Evolutionary conservation across 2,329 filamentous ascomycete genomes (phyloP).

Genomic region (Aureobasidium sp.): DNA sequence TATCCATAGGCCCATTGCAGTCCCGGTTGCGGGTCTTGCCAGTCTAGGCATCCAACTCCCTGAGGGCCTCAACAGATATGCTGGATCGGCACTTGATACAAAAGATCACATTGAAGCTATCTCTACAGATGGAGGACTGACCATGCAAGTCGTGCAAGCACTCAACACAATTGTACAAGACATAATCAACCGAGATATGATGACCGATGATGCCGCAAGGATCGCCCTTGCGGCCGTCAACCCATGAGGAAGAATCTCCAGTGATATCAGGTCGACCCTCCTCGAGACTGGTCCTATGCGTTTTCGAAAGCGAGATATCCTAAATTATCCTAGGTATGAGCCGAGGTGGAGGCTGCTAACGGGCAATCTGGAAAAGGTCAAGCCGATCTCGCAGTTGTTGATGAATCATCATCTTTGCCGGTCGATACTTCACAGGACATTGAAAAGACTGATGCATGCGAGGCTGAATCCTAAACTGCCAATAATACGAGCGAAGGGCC

Average conservation of each 20-base stretch:
- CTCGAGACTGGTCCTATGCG: neutral
- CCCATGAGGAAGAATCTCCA: neutral
- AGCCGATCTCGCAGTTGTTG: neutral
- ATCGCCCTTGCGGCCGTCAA: neutral
- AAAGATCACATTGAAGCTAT: constrained; percentile 1
- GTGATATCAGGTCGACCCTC: neutral
- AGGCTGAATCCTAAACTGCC: too few relatives aligned
- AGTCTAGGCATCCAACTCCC: constrained; percentile 1
- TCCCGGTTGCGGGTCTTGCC: neutral
- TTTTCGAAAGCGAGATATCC: neutral
- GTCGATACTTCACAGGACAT: too few relatives aligned
- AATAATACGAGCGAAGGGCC: too few relatives aligned
- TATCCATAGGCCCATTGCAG: too few relatives aligned
- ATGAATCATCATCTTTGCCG: constrained; percentile 3
- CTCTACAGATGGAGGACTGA: neutral
- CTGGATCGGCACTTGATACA: neutral
- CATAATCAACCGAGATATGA: neutral
- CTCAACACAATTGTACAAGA: neutral
- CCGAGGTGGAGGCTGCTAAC: neutral
- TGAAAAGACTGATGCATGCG: too few relatives aligned
- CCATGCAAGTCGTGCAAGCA: neutral
- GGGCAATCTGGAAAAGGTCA: constrained; percentile 8
- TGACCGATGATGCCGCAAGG: neutral
- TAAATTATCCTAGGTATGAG: neutral
- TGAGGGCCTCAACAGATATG: constrained; percentile 1